Base-by-base conservation (phyloP, 2,329 filamentous ascomycete species). In the Stachybotrys elegans region DNA sequence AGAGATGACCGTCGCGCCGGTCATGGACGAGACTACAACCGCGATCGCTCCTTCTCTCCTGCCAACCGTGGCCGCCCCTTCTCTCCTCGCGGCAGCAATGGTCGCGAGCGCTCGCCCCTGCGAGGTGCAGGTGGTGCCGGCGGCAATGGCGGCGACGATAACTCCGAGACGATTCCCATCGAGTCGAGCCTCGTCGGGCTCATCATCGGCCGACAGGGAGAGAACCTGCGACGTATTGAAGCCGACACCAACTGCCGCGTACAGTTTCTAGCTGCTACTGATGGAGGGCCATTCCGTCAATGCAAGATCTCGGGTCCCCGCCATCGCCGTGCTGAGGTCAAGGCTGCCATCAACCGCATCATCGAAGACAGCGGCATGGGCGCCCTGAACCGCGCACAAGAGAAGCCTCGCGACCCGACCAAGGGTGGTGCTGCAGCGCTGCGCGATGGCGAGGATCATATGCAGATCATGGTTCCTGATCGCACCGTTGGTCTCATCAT, bases 381-480 rank as follows among this genome's bases (percentile, higher is more conserved):
- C 51, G 74, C 71, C 42, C 64, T 69, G 38, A 72, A 72, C 49
- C 68, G 71, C 43, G 59, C 65, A 25, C 59, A 62, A 14, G 69
- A 72, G 21, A 68, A 70, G 48, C 52, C 63, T 29, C 66, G 65
- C 22, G 66, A 70, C 47, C 49, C 63, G 54, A 59, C 54, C 43
- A 62, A 63, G 45, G 63, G 66, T 13, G 66, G 62, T n/a, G 62
- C 61, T 8, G 54, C 63, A 42, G 74, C 78, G 35, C 71, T 87
- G 47, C 81, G 84, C 48, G 87, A 92, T 47, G 87, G 85, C 47
- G 90, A 95, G 63, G 86, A 92, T 55, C 88, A 83, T 59, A 83
- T 90, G 60, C 88, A 95, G 66, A 94, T 95, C 57, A 93, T 95
- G 87, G 90, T 95, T 16, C 90, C 90, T 38, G 90, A 95, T 67